phyloP scores from a whole-genome alignment of 2,329 filamentous ascomycete species.

The Parascedosporium putredinis region DNA sequence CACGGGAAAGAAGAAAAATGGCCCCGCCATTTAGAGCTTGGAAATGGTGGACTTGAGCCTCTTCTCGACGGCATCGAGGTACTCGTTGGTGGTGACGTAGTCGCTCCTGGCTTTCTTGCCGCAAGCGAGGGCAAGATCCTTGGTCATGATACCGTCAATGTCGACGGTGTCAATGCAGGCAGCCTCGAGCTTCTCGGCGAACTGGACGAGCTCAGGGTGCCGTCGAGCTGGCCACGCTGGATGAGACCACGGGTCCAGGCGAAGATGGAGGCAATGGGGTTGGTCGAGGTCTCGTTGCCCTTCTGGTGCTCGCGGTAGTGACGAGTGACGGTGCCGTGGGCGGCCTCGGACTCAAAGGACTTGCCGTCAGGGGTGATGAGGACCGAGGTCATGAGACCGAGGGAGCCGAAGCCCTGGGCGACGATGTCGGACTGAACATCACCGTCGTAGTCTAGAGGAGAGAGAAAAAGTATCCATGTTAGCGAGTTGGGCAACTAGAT shows the following conservation, averaged over 20 bases:
- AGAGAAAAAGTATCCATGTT: too few species aligned
- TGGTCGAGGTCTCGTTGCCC: conserved; percentile 92
- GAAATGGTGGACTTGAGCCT: conserved; percentile 65
- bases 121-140: conserved; percentile 91
- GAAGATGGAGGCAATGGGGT: conserved; percentile 98
- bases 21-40: conserved; percentile 4
- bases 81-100: conserved; percentile 88
- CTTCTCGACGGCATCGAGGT: conserved; percentile 85
- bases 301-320: conserved; percentile 99
- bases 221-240: conserved; percentile 87
- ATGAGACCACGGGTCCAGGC: conserved; percentile 93
- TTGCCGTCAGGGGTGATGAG: conserved; percentile 94
- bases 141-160: conserved; percentile 94
- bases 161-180: conserved; percentile 94
- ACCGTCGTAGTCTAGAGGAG: conserved; percentile 77
- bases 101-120: conserved; percentile 75
- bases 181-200: conserved; percentile 83
- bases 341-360: conserved; percentile 95
- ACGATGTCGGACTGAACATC: conserved; percentile 98
- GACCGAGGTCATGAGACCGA: conserved; percentile 96
- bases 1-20: too few species aligned
- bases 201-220: conserved; percentile 82
- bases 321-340: conserved; percentile 94
- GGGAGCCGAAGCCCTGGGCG: conserved; percentile 93
- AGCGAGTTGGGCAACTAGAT: not conserved